phyloP scores from a whole-genome alignment of 148 eudicot genomes.

The Amaranthus hypochondriacus region DNA sequence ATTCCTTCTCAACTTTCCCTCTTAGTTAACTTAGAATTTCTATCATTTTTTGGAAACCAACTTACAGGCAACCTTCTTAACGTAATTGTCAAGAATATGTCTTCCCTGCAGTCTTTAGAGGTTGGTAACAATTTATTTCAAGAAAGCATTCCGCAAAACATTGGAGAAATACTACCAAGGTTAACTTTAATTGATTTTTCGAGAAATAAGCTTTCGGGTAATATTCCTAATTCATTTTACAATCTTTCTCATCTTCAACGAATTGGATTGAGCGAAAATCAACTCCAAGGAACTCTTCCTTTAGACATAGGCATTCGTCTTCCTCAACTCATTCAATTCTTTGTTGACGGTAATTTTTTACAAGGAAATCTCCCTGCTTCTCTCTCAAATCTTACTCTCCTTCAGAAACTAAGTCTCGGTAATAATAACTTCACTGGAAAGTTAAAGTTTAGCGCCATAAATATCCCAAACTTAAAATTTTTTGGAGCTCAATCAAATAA shows the following conservation, averaged over 20 bases:
- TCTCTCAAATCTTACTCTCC: too few species aligned
- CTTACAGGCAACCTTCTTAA: background rate
- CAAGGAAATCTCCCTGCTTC: too few species aligned
- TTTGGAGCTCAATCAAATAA: too few species aligned
- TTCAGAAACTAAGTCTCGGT: too few species aligned
- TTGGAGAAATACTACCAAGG: background rate
- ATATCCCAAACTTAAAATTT: too few species aligned
- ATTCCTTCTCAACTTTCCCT: slow-evolving; percentile 12
- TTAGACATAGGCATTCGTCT: too few species aligned
- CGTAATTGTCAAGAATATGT: background rate
- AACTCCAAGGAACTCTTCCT: background rate
- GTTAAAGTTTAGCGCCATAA: too few species aligned
- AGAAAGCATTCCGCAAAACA: background rate
- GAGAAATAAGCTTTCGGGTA: background rate
- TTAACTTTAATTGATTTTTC: background rate
- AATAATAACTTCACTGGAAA: too few species aligned
- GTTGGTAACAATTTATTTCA: background rate
- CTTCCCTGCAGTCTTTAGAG: background rate
- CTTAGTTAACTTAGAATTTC: slow-evolving; percentile 5
- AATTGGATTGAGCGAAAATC: background rate
- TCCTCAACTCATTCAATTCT: too few species aligned
- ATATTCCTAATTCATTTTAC: slow-evolving; percentile 1
- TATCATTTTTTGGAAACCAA: background rate
- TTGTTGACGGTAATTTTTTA: too few species aligned
- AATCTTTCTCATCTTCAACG: slow-evolving; percentile 1